A percentile compares a stretch with the other conserved stretches of the same genome.
Conservation (phyloP, 345 rosid species). For the Dipteronia sinensis region DNA sequence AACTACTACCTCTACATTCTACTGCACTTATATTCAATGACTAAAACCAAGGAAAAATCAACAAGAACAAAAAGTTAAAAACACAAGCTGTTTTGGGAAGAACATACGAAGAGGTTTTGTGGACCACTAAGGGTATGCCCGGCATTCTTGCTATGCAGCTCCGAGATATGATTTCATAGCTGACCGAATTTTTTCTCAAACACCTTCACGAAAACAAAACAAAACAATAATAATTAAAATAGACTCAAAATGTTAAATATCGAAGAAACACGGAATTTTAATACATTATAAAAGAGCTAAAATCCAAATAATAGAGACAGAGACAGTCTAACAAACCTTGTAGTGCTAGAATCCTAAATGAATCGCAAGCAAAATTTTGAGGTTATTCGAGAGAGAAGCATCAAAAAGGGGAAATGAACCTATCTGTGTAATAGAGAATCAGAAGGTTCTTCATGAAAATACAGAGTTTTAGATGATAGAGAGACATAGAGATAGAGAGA, state of each 20-base stretch:
- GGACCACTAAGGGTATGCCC: conserved; percentile 83
- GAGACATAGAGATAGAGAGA: neutral
- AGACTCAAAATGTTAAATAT: neutral
- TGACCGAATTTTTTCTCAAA: conserved; percentile 4
- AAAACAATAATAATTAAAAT: neutral
- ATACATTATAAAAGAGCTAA: neutral
- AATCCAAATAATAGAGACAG: neutral
- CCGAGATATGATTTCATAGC: conserved; percentile 40
- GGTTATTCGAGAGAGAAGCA: neutral
- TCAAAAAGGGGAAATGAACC: neutral
- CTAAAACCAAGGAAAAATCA: neutral
- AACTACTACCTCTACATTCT: neutral
- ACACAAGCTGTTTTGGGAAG: neutral
- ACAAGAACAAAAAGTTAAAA: conserved; percentile 2
- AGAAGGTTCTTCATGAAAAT: neutral
- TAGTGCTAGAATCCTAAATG: neutral
- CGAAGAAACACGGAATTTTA: neutral
- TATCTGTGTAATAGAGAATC: neutral
- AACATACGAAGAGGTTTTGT: conserved; percentile 78
- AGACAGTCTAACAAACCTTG: neutral
- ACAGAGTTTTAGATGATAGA: neutral
- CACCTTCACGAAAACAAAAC: neutral
- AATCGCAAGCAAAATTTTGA: neutral
- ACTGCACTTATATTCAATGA: neutral
- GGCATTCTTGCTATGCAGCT: conserved; percentile 67